Evolutionary conservation across 805 yeast species (phyloP), one percentile per base, ranked within the genome.

Genomic region (Ogataea thermomethanolica): DNA sequence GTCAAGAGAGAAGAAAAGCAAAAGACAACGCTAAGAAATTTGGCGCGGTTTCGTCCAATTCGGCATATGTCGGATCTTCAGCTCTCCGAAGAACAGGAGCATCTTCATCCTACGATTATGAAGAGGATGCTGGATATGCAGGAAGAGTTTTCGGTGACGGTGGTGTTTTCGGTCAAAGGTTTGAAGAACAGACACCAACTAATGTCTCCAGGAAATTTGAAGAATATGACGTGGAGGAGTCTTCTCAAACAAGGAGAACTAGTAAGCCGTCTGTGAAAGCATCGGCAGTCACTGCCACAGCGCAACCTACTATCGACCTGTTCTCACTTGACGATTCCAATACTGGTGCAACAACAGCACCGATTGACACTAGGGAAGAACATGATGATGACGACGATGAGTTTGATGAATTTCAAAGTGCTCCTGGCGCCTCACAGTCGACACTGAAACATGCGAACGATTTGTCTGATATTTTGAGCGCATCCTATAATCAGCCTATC

Each of bases 1-100:
- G 98, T 48, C 67, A 78, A 28, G 98, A 90, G 62, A 76, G 98
- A 48, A 87, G 85, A 64, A 87, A 85, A 71, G 89, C 96, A n/a
- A 78, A 93, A 51, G 84, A 81, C 12, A 84, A 88, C 50, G 74
- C 88, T 25, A 79, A 83, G 64, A 90, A 89, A 62, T 88, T 81
- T 59, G 83, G 81, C 32, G 95, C 90, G 37, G 82, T 85, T 25
- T 56, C 66, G 4, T 61, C 66, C 5, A 44, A 50, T 13, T 41
- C 59, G n/a, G 41, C 42, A 25, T 78, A 90, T 7, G 83, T 85
- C 20, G 82, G 82, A 20, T 69, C 74, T n/a, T 51, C 61, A 7
- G 29, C 41, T 12, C 22, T 45, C 12, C 38, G 42, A n/a, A 55
- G 62, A 25, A 44, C 65, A 21, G 65, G 62, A 17, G 54, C 59